Conservation (phyloP, 2,329 filamentous ascomycete genomes). For the Ophiostoma montium region DNA sequence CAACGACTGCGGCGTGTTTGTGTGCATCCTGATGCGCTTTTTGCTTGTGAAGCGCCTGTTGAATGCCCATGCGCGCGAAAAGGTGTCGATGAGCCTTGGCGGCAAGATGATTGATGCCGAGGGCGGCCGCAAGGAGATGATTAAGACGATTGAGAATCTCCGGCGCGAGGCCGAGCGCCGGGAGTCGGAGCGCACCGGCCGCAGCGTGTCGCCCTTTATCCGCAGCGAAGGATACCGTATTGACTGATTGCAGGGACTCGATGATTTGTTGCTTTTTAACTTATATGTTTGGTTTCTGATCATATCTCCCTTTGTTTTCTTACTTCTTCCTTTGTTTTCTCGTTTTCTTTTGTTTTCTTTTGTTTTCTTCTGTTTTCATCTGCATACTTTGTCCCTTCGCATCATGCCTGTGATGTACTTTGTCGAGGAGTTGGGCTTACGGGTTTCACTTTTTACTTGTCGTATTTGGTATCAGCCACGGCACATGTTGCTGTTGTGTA, state of each 20-base stretch:
- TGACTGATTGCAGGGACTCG: slow-evolving; percentile 23
- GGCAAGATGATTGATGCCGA: slow-evolving; percentile 71
- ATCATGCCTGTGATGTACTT: no score
- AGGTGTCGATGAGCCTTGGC: slow-evolving; percentile 87
- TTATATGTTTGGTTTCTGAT: not conserved
- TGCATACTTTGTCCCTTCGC: no score
- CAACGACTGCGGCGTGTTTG: slow-evolving; percentile 89
- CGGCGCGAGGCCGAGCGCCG: slow-evolving; percentile 78
- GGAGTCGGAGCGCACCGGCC: slow-evolving; percentile 15
- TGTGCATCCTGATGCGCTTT: slow-evolving; percentile 89
- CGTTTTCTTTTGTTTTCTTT: not conserved
- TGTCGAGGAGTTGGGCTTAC: not conserved
- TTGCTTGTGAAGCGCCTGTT: slow-evolving; percentile 76
- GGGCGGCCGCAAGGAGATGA: slow-evolving; percentile 77
- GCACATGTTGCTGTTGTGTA: no score
- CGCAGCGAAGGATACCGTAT: slow-evolving; percentile 27
- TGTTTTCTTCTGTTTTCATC: not conserved
- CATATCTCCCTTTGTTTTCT: not conserved
- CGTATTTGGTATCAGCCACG: no score
- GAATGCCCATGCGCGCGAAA: slow-evolving; percentile 63
- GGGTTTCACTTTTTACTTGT: no score
- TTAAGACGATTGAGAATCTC: slow-evolving; percentile 74
- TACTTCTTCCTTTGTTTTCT: not conserved
- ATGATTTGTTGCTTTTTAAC: not conserved
- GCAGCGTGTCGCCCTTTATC: slow-evolving; percentile 25